Base-by-base conservation (phyloP, 192 early-diverging fungal species). In the Entomortierella chlamydospora region DNA sequence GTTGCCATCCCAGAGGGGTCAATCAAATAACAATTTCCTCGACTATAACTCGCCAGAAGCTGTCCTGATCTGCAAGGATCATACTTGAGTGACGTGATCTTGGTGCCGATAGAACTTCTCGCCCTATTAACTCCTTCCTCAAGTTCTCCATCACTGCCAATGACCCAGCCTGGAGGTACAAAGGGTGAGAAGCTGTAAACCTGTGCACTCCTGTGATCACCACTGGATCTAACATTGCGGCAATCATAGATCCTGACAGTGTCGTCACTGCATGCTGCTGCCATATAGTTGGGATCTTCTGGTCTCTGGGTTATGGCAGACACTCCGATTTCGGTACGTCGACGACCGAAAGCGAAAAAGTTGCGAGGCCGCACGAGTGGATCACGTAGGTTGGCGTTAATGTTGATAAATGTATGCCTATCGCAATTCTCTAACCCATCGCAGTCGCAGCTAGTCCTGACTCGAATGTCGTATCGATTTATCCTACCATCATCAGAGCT, bases 271-370 rank as follows among this genome's bases (percentile, higher is more conserved):
- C 86, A 81, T 0, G 79, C 86, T 51, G 87, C 73, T 4, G 85
- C 85, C 34, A 87, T 60, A 69, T 87, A 87, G 0, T 65, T 58
- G 15, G 82, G 82, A 26, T 71, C 58, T 26, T 83, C 70, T 3
- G 86, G 86, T 34, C 83, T 57, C 10, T 88, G 81, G 10, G 80
- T 66, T 15, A 87, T 85, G n/a, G 84, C 84, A 1, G 84, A 82
- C 29, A 83, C 42, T 10, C 83, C 70, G 26, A 74, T 49, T n/a
- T 63, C 63, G 43, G 50, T 11, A 5, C 56, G 55, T 26, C 56
- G 57, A 0, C 47, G 57, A 22, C 31, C 43, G 22, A 70, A 70
- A 1, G 67, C 23, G 6, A 28, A 31, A 23, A 64, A 47, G 23
- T 64, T 28, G 0, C 74, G 74, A 55, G 1, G 22, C 26, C 1